phyloP scores from a whole-genome alignment of 345 rosid species.

The Capsella bursapastoris region DNA sequence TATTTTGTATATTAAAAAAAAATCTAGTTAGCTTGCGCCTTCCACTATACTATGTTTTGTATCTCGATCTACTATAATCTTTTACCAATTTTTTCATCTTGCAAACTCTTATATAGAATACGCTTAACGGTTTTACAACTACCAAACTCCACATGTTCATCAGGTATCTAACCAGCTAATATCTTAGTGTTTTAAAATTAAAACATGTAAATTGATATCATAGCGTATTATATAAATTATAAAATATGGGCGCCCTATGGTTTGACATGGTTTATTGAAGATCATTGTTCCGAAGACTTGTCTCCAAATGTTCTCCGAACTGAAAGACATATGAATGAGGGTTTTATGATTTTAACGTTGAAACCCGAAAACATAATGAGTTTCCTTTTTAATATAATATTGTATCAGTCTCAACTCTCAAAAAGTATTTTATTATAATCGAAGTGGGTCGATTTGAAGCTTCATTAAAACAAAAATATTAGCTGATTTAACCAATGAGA shows the following conservation, averaged over 20 bases:
- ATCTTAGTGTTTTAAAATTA: not conserved
- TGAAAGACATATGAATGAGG: slow-evolving; percentile 47
- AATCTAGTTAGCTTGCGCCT: too few species aligned
- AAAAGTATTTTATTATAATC: slow-evolving; percentile 36
- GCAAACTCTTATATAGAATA: not conserved
- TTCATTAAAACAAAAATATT: slow-evolving; percentile 35
- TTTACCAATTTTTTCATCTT: not conserved
- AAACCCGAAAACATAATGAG: slow-evolving; percentile 41
- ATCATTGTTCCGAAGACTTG: slow-evolving; percentile 48
- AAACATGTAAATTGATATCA: slow-evolving; percentile 8
- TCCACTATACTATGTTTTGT: not conserved
- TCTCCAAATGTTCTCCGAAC: slow-evolving; percentile 44
- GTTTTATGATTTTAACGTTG: slow-evolving; percentile 45
- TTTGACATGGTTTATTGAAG: slow-evolving; percentile 41
- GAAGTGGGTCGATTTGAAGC: slow-evolving; percentile 43
- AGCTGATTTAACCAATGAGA: slow-evolving; percentile 29
- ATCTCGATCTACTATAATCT: not conserved
- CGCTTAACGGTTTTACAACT: not conserved
- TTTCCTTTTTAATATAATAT: slow-evolving; percentile 17
- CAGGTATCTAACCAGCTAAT: not conserved
- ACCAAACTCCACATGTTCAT: not conserved
- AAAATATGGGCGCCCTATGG: slow-evolving; percentile 42
- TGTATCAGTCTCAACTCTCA: slow-evolving; percentile 30
- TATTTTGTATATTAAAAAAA: not conserved
- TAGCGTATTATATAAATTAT: not conserved